A percentile compares a stretch with the other conserved stretches of the same genome.
phyloP scores from a whole-genome alignment of 129 eudicot species.

The Saussurea involucrata region DNA sequence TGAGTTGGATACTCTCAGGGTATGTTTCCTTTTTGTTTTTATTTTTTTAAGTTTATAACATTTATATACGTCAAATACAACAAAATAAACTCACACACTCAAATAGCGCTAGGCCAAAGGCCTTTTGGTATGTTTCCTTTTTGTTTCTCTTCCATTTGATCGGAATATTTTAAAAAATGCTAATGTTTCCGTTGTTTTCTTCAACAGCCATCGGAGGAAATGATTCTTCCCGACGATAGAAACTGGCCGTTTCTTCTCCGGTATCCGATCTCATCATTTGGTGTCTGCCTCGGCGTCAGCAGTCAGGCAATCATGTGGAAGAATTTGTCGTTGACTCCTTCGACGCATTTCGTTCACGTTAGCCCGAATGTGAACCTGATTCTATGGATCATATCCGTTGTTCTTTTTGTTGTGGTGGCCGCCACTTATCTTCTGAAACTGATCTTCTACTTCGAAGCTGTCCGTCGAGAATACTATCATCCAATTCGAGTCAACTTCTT shows the following conservation, averaged over 20 bases:
- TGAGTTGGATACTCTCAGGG: conserved; percentile 73
- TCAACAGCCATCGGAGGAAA: conserved; percentile 65
- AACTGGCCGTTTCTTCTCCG: conserved; percentile 85
- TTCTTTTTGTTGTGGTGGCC: conserved; percentile 35
- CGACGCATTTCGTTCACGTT: conserved; percentile 55
- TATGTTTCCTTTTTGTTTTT: conserved; percentile 1
- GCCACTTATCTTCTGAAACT: conserved; percentile 45
- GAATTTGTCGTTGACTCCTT: conserved; percentile 42
- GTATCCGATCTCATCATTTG: conserved; percentile 65
- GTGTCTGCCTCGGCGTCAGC: conserved; percentile 75
- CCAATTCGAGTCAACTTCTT: conserved; percentile 77
- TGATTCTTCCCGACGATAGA: conserved; percentile 68
- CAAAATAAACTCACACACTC: no score
- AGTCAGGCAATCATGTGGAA: conserved; percentile 89
- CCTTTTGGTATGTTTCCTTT: no score
- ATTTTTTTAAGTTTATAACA: no score
- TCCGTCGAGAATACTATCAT: conserved; percentile 75
- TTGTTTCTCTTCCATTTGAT: not conserved
- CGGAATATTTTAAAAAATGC: not conserved
- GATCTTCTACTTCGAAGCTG: conserved; percentile 74
- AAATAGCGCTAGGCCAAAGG: no score
- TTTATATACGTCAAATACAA: no score
- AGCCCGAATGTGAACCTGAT: conserved; percentile 49
- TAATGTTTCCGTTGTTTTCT: not conserved
- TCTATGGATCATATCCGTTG: conserved; percentile 59